Conservation (phyloP, 352 stramenopile species). For the Elongisporangium undulatum region DNA sequence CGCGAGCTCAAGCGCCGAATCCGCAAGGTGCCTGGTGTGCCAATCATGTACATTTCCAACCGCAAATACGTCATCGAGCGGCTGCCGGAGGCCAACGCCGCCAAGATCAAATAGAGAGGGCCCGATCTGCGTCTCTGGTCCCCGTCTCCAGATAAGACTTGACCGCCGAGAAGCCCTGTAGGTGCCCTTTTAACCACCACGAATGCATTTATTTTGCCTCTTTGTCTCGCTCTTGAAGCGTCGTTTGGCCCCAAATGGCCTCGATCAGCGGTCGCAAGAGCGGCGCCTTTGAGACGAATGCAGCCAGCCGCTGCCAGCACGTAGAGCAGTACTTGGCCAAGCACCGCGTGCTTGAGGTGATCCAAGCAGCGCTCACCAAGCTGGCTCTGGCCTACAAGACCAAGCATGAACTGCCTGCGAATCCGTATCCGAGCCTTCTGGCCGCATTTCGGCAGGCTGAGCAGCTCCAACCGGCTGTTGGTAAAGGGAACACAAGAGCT, state of each 20-base stretch:
- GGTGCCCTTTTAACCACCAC: not conserved
- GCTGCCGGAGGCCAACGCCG: conserved; percentile 96
- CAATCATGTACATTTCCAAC: conserved; percentile 99
- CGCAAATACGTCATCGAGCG: conserved; percentile 99
- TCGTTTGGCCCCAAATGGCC: not conserved
- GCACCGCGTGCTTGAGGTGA: conserved; percentile 31
- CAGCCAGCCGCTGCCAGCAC: conserved; percentile 21
- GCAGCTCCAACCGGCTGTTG: not conserved
- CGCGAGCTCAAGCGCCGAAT: conserved; percentile 98
- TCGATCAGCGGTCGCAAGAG: not conserved
- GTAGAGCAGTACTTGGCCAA: conserved; percentile 38
- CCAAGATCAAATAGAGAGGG: conserved; percentile 82
- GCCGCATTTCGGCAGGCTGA: conserved; percentile 20
- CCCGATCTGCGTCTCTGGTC: not conserved
- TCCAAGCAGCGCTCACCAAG: conserved; percentile 21
- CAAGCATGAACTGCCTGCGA: conserved; percentile 24
- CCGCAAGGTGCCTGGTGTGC: conserved; percentile 99
- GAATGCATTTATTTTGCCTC: not conserved
- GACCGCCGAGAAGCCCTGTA: not conserved
- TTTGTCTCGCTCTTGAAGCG: not conserved
- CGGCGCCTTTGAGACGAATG: conserved; percentile 11
- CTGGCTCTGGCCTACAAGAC: conserved; percentile 22
- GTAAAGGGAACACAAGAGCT: not conserved
- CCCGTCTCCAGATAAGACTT: not conserved
- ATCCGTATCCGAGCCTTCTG: conserved; percentile 33